These are phyloP conservation scores for Posidonia oceanica DNA, from an alignment of 116 monocot genomes.

Conservation along the genomic window DNA sequence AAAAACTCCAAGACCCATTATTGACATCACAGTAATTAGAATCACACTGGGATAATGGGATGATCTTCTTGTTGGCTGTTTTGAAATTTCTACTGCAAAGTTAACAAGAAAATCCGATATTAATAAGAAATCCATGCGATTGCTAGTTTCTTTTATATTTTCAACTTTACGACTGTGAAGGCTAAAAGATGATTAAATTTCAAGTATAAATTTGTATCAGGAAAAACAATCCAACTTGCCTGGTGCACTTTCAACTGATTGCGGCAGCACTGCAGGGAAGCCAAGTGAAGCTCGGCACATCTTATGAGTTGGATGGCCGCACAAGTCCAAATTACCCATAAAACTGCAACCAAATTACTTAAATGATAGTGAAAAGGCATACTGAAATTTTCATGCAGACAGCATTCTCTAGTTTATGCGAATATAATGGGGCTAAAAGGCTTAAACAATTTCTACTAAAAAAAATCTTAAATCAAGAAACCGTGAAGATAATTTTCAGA, in stretches of 20 bases:
- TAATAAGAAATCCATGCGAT: neutral
- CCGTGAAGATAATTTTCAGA: too few relatives aligned
- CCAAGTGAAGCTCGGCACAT: constrained; percentile 63
- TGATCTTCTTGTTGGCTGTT: constrained; percentile 30
- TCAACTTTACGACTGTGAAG: too few relatives aligned
- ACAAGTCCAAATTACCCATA: constrained; percentile 84
- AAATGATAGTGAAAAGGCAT: neutral
- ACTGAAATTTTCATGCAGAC: too few relatives aligned
- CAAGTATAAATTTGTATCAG: too few relatives aligned
- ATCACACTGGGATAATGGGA: constrained; percentile 71
- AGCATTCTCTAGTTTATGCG: too few relatives aligned
- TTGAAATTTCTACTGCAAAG: constrained; percentile 26
- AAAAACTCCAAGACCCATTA: constrained; percentile 51
- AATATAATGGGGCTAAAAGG: too few relatives aligned
- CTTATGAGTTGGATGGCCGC: constrained; percentile 74
- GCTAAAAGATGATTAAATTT: too few relatives aligned
- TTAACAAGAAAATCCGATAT: neutral
- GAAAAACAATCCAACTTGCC: constrained; percentile 25
- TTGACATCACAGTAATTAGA: constrained; percentile 73
- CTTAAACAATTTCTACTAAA: too few relatives aligned
- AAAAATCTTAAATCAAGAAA: too few relatives aligned
- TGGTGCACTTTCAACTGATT: constrained; percentile 34
- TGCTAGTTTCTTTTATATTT: neutral
- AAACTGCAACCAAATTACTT: constrained; percentile 36
- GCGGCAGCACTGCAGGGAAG: constrained; percentile 87